phyloP scores from a whole-genome alignment of 768 basidiomycete genomes.

The Boletus rufocinnamomeus region DNA sequence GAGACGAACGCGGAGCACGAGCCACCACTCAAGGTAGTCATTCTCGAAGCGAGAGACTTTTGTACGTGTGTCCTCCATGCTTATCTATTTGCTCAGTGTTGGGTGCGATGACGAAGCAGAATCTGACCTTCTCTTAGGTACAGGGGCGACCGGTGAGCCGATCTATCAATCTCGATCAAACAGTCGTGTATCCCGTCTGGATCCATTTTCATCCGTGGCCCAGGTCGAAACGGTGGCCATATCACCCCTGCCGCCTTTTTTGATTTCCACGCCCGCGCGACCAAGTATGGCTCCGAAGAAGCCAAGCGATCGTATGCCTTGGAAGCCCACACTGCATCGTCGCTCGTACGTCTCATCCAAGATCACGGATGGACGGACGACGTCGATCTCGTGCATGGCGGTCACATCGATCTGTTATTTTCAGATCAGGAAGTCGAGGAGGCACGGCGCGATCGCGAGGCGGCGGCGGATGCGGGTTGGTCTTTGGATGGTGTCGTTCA shows the following conservation, averaged over 20 bases:
- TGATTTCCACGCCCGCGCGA: constrained; percentile 43
- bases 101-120: neutral
- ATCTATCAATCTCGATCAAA: constrained; percentile 2
- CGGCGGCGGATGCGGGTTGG: constrained; percentile 55
- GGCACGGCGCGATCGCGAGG: constrained; percentile 48
- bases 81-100: neutral
- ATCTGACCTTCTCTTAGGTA: constrained; percentile 43
- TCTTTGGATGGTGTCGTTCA: constrained; percentile 46
- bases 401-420: constrained; percentile 51
- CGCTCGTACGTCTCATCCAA: constrained; percentile 52
- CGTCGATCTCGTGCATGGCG: constrained; percentile 65
- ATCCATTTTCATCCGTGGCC: neutral
- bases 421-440: constrained; percentile 45
- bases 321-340: constrained; percentile 55
- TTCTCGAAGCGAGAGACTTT: constrained; percentile 86
- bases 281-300: constrained; percentile 52
- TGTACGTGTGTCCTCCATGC: constrained; percentile 50
- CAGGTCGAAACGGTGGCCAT: constrained; percentile 82
- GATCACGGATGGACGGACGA: constrained; percentile 43
- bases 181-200: neutral
- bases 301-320: constrained; percentile 54
- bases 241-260: constrained; percentile 54
- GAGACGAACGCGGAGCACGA: neutral
- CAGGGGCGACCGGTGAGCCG: constrained; percentile 70
- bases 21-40: constrained; percentile 49